These are phyloP conservation scores for Baeospora myosura DNA, from an alignment of 1,284 basidiomycete species.

Conservation along the genomic window DNA sequence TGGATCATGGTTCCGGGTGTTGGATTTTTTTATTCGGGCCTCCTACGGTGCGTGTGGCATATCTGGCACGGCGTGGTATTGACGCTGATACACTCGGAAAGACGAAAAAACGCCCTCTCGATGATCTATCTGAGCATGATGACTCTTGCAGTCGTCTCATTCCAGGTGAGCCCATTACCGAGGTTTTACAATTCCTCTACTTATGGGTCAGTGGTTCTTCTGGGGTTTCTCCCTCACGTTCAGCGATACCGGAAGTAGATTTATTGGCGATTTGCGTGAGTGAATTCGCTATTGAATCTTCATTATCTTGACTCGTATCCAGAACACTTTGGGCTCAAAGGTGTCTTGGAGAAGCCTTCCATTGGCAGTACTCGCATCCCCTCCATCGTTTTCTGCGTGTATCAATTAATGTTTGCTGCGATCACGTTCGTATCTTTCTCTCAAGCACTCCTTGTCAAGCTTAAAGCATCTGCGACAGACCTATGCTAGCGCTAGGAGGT, in stretches of 20 bases:
- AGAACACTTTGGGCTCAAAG: slow-evolving; percentile 80
- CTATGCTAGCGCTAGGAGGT: slow-evolving; percentile 84
- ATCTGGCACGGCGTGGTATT: neutral
- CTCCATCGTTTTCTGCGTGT: slow-evolving; percentile 80
- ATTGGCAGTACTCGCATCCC: slow-evolving; percentile 71
- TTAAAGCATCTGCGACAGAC: slow-evolving; percentile 27
- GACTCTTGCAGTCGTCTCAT: slow-evolving; percentile 67
- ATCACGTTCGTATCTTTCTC: slow-evolving; percentile 52
- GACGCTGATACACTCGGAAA: slow-evolving; percentile 13
- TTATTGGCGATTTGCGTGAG: slow-evolving; percentile 59
- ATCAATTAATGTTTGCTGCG: slow-evolving; percentile 85
- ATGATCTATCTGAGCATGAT: slow-evolving; percentile 87
- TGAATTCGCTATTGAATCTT: slow-evolving; percentile 40
- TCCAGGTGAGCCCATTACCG: slow-evolving; percentile 46
- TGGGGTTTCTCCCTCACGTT: slow-evolving; percentile 71
- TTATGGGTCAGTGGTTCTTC: slow-evolving; percentile 64
- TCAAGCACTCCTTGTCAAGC: neutral
- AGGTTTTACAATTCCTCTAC: slow-evolving; percentile 21
- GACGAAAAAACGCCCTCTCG: slow-evolving; percentile 87
- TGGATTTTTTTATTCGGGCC: slow-evolving; percentile 87
- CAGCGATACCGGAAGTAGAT: slow-evolving; percentile 50
- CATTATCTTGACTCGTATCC: slow-evolving; percentile 11
- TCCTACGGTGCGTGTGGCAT: slow-evolving; percentile 25
- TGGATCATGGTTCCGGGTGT: slow-evolving; percentile 92
- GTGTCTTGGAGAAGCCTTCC: slow-evolving; percentile 73